Base-by-base conservation (phyloP, 257 asterid genomes). In the Thymus quinquecostatus region DNA sequence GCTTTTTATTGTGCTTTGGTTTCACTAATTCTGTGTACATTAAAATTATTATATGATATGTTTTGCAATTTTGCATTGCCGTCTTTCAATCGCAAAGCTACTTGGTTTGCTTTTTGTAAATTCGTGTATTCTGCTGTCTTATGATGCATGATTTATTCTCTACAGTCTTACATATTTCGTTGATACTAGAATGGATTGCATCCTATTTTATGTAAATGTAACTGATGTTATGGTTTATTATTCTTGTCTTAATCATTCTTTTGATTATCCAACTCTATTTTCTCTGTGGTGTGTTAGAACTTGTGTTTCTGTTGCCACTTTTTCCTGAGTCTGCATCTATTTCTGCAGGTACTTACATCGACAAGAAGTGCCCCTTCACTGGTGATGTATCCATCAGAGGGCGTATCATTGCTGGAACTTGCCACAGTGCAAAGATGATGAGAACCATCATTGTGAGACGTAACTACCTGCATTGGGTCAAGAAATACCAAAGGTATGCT, bases 381-480 rank as follows among this genome's bases (percentile, higher is more conserved):
- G 96, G 97, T 0, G 54, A 56, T 75, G 97, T 88, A 9, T 91
- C 97, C n/a, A 86, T 91, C 78, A 80, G 97, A 73, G 97, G 96
- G 1, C 96, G 95, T 40, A 91, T 91, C 48, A 79, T 91, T 78
- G 83, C 95, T 36, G 97, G 97, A 9, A 91, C 91, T 33, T 91
- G 97, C 78, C 96, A 91, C 77, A 91, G 97, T 81, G 97, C 97
- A 29, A 91, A 91, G 86, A 91, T 91, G 97, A 57, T 84, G 50
- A 79, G 93, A 33, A 91, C 97, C 8, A 88, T 91, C 66, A 81
- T 88, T 54, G 96, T 91, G 44, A 78, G 97, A 14, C 79, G 93
- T 1, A 87, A 86, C 79, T 91, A 91, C 78, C 81, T 91, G 57
- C 97, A 88, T 53, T 91, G 85, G 82, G 92, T 91, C 44, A 86